Base-by-base conservation (phyloP, 768 basidiomycete genomes). In the Mycena floridula region DNA sequence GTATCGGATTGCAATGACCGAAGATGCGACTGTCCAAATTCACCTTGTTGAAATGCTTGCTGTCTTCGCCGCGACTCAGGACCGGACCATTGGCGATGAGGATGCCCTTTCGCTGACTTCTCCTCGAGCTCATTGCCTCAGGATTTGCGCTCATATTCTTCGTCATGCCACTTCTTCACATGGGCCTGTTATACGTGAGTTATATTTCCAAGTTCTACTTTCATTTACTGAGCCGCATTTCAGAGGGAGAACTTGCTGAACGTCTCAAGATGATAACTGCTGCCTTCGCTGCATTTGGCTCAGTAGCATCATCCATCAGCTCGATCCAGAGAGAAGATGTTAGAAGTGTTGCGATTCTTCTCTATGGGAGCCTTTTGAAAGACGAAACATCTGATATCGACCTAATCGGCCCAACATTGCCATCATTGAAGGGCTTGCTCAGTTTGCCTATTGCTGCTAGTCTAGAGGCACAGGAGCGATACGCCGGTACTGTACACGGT, bases 1-100 rank as follows among this genome's bases (percentile, higher is more conserved):
- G 58, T 92, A 95, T 58, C 79, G 95, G 5, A 80, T 97, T 64
- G 89, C 85, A 0, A 81, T 97, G 75, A 88, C 87, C 0, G 93
- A 95, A 57, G 68, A 82, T 0, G 81, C 89, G 1, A 66, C 55
- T 0, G 75, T 90, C 24, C 86, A 92, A 54, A 65, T 77, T 0
- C 76, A 85, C 44, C 72, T 97, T 18, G 67, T 89, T 2, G 84
- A 86, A 50, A 77, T 86, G 28, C 60, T 92, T 25, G 63, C 76
- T 2, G 63, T 67, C 3, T 79, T 91, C 46, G 80, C 82, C 9
- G 59, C 67, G 18, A 61, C 65, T 12, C 70, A 72, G 53, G 60
- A 38, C 56, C 55, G 37, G 25, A 20, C 38, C 28, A 58, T 3
- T 51, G 52, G 55, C 53, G 45, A 22, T 28, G 56, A 54, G 6